phyloP scores from a whole-genome alignment of 805 yeast genomes.

The Yueomyces sinensis region DNA sequence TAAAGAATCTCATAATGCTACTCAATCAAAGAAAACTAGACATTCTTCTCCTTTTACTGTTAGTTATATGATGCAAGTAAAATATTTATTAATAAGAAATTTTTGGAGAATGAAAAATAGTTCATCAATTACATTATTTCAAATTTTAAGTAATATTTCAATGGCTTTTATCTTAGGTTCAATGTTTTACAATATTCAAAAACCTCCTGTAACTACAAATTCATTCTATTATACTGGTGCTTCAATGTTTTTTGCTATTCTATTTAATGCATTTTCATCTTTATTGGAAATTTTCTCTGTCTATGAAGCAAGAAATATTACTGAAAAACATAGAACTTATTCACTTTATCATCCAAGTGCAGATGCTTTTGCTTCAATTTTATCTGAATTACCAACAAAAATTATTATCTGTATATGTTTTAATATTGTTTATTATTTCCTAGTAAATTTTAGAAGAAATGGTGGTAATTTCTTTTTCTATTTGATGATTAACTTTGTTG shows the following conservation, averaged over 20 bases:
- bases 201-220: slow-evolving; percentile 22
- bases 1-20: slow-evolving; percentile 34
- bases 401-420: slow-evolving; percentile 30
- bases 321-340: slow-evolving; percentile 44
- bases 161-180: slow-evolving; percentile 48
- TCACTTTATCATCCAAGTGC: slow-evolving; percentile 49
- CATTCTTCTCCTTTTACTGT: slow-evolving; percentile 41
- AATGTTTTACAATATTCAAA: slow-evolving; percentile 38
- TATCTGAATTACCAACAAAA: slow-evolving; percentile 41
- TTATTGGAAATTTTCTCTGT: slow-evolving; percentile 42
- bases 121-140: slow-evolving; percentile 31
- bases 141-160: slow-evolving; percentile 31
- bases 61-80: slow-evolving; percentile 39
- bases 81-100: slow-evolving; percentile 33
- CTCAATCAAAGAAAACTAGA: slow-evolving; percentile 35
- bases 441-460: slow-evolving; percentile 38
- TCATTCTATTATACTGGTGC: slow-evolving; percentile 47
- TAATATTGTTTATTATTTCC: slow-evolving; percentile 38
- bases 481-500: slow-evolving; percentile 28
- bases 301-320: slow-evolving; percentile 42
- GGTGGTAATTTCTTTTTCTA: slow-evolving; percentile 45
- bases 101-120: slow-evolving; percentile 37
- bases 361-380: slow-evolving; percentile 40
- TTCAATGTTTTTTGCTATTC: slow-evolving; percentile 51
- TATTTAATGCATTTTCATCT: slow-evolving; percentile 51